These are phyloP conservation scores for Penicillium sp. DNA, from an alignment of 2,329 filamentous ascomycete species.

Conservation along the genomic window DNA sequence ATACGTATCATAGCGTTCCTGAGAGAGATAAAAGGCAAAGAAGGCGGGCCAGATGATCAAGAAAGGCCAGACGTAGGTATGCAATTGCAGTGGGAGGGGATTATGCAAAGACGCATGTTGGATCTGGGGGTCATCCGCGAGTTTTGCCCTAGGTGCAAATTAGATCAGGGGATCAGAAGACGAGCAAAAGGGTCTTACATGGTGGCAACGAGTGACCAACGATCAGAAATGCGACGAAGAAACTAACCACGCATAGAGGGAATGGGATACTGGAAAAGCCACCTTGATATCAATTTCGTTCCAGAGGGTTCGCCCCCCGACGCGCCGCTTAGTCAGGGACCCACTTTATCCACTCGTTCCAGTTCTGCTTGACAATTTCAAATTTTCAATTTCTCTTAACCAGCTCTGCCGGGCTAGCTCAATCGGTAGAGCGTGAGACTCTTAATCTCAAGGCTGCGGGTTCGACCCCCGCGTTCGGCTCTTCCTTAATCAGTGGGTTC, in stretches of 20 bases:
- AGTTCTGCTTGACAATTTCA: constrained; percentile 1
- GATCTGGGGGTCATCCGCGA: constrained; percentile 90
- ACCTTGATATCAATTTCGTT: constrained; percentile 21
- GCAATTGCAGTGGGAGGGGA: constrained; percentile 71
- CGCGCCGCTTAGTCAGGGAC: constrained; percentile 18
- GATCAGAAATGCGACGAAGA: constrained; percentile 26
- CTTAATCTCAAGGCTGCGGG: constrained; percentile 43
- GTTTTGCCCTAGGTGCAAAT: constrained; percentile 56
- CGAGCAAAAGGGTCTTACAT: constrained; percentile 24
- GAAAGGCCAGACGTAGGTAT: constrained; percentile 92
- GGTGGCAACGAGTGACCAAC: constrained; percentile 31
- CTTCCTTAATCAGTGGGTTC: constrained; percentile 9
- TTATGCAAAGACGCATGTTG: constrained; percentile 80
- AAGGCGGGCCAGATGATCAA: constrained; percentile 87
- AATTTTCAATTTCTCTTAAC: not conserved
- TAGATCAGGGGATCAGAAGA: not conserved
- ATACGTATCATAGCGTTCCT: constrained; percentile 80
- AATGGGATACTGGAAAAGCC: constrained; percentile 19
- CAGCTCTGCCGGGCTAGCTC: constrained; percentile 43
- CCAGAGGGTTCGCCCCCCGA: constrained; percentile 21
- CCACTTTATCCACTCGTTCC: not conserved
- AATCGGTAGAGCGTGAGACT: constrained; percentile 50
- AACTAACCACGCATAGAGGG: constrained; percentile 4
- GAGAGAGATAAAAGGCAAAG: constrained; percentile 75
- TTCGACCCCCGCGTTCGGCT: constrained; percentile 42